Percentiles rank a stretch among this genome's conserved stretches.
phyloP scores from a whole-genome alignment of 306 rosid species.

The Castanopsis chinensis region DNA sequence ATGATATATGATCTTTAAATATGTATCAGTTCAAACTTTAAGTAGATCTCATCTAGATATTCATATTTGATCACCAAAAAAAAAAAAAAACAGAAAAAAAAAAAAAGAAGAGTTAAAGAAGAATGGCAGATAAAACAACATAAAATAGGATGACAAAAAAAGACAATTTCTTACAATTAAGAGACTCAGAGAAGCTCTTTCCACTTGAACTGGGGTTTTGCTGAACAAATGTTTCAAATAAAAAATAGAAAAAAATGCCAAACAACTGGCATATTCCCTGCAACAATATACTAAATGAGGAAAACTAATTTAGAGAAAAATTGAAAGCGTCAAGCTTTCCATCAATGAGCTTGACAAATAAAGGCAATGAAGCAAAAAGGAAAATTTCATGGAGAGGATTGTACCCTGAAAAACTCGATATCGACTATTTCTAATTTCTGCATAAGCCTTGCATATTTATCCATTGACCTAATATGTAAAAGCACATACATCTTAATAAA shows the following conservation, averaged over 20 bases:
- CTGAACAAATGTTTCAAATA: constrained; percentile 84
- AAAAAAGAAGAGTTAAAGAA: constrained; percentile 5
- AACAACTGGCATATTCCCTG: constrained; percentile 98
- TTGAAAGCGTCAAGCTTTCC: constrained; percentile 24
- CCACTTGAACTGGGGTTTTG: constrained; percentile 65
- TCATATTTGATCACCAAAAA: not conserved
- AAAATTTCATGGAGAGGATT: constrained; percentile 18
- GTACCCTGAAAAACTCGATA: constrained; percentile 90
- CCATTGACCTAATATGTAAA: constrained; percentile 78
- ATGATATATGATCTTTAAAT: constrained; percentile 25
- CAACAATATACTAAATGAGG: constrained; percentile 63
- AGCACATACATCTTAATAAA: constrained; percentile 33
- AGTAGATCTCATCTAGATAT: constrained; percentile 4
- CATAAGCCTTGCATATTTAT: constrained; percentile 97
- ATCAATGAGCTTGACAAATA: constrained; percentile 16
- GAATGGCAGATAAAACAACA: not conserved
- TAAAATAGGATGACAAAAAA: not conserved
- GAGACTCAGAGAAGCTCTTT: constrained; percentile 57
- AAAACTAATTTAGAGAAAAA: constrained; percentile 39
- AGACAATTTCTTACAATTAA: constrained; percentile 58
- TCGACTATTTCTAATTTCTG: constrained; percentile 83
- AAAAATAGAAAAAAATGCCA: constrained; percentile 71
- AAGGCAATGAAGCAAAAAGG: constrained; percentile 1
- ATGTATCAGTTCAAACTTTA: constrained; percentile 29
- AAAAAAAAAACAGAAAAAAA: not conserved